phyloP scores from a whole-genome alignment of 345 rosid species.

The Alliaria petiolata region DNA sequence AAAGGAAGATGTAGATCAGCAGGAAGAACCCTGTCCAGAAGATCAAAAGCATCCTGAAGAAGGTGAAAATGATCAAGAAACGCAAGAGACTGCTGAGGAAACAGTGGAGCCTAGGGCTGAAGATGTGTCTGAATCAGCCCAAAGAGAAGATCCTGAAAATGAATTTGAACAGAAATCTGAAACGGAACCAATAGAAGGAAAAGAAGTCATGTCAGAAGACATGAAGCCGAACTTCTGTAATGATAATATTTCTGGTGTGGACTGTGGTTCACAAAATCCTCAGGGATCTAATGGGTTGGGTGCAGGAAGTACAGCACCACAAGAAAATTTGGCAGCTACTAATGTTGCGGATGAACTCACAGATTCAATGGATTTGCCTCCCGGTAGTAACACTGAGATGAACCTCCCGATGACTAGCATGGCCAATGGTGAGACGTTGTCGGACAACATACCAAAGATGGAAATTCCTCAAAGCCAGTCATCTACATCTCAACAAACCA shows the following conservation, averaged over 20 bases:
- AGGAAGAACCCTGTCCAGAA: conserved; percentile 47
- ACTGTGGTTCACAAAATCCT: conserved; percentile 53
- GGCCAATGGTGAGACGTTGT: conserved; percentile 47
- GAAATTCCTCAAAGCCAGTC: conserved; percentile 45
- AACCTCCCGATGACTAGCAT: conserved; percentile 44
- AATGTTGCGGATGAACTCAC: conserved; percentile 44
- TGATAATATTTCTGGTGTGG: conserved; percentile 44
- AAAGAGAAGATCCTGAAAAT: conserved; percentile 34
- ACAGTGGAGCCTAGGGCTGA: conserved; percentile 39
- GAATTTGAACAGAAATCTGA: conserved; percentile 44
- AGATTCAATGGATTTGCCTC: conserved; percentile 48
- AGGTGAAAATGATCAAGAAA: conserved; percentile 38
- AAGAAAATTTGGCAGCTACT: conserved; percentile 42
- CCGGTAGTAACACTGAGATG: conserved; percentile 46
- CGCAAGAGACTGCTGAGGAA: conserved; percentile 41
- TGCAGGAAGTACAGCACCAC: conserved; percentile 44
- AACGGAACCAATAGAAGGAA: conserved; percentile 35
- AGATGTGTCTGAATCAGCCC: conserved; percentile 38
- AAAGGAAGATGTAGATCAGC: conserved; percentile 39
- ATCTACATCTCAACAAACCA: conserved; percentile 42
- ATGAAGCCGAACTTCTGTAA: conserved; percentile 36
- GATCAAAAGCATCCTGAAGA: conserved; percentile 44
- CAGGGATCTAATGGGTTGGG: conserved; percentile 40
- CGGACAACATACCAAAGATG: conserved; percentile 40
- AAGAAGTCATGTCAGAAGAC: conserved; percentile 36